These are phyloP conservation scores for Pythium guiyangense DNA, from an alignment of 352 stramenopile genomes.

Conservation along the genomic window DNA sequence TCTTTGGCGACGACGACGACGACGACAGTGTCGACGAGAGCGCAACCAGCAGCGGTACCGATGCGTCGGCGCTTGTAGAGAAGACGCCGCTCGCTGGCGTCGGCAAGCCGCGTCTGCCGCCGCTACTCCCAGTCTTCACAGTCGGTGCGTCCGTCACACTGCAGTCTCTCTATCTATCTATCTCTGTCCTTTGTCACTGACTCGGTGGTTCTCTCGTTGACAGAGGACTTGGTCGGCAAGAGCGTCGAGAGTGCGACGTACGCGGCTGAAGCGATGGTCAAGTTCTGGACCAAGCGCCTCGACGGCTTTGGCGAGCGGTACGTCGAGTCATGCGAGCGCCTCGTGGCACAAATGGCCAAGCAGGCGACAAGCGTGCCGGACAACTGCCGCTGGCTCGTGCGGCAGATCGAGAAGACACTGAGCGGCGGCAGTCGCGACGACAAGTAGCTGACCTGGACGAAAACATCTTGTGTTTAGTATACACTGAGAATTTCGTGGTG, in stretches of 20 bases:
- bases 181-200: no score
- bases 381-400: conserved; percentile 46
- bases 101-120: conserved; percentile 32
- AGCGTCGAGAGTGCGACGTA: conserved; percentile 49
- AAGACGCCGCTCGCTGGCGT: conserved; percentile 40
- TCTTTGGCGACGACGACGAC: conserved; percentile 22
- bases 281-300: conserved; percentile 63
- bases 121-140: conserved; percentile 44
- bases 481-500: background rate
- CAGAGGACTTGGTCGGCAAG: conserved; percentile 36
- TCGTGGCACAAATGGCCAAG: conserved; percentile 69
- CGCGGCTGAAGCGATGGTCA: conserved; percentile 55
- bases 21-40: conserved; percentile 7
- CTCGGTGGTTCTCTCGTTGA: no score
- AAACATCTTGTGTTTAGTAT: no score
- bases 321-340: conserved; percentile 52
- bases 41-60: conserved; percentile 7
- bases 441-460: background rate
- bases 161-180: background rate
- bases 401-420: conserved; percentile 34
- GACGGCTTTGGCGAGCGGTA: conserved; percentile 65
- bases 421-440: conserved; percentile 25
- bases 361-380: conserved; percentile 34
- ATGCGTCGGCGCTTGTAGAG: conserved; percentile 26
- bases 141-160: conserved; percentile 22